Evolutionary conservation across 2,329 filamentous ascomycete genomes (phyloP).

Genomic region (Penicillium sp.): DNA sequence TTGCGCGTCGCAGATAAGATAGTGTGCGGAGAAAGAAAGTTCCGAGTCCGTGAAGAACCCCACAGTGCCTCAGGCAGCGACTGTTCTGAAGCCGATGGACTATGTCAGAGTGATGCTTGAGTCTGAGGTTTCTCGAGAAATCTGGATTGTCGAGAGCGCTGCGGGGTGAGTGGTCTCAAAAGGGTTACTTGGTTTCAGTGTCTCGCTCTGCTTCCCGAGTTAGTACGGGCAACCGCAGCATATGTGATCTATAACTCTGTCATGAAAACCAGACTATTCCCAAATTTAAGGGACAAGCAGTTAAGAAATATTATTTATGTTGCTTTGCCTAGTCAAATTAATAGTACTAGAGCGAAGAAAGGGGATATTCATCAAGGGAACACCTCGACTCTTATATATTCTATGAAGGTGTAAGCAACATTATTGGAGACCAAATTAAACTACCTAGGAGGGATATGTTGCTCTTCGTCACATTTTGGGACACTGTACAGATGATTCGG

Average conservation of each 20-base stretch:
- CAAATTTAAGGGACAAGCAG: neutral
- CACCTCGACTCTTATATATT: neutral
- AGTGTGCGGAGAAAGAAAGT: neutral
- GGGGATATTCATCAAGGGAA: neutral
- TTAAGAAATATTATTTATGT: too few relatives aligned
- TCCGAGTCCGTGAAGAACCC: conserved; percentile 3
- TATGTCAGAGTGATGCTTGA: neutral
- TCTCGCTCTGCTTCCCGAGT: neutral
- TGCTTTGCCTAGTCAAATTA: neutral
- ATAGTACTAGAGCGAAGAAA: neutral
- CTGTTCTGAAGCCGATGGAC: too few relatives aligned
- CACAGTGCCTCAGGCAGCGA: neutral
- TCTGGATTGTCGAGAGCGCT: neutral
- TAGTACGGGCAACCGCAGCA: neutral
- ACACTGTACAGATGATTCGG: neutral
- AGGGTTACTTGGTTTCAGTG: neutral
- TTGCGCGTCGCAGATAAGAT: conserved; percentile 1
- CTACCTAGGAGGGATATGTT: neutral
- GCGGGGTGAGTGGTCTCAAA: neutral
- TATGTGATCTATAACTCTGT: neutral
- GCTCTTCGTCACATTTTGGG: neutral
- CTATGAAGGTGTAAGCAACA: neutral
- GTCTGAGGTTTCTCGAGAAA: neutral
- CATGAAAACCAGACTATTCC: neutral
- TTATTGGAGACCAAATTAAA: neutral